Conservation (phyloP, 257 asterid species). For the Nicotiana undulata region DNA sequence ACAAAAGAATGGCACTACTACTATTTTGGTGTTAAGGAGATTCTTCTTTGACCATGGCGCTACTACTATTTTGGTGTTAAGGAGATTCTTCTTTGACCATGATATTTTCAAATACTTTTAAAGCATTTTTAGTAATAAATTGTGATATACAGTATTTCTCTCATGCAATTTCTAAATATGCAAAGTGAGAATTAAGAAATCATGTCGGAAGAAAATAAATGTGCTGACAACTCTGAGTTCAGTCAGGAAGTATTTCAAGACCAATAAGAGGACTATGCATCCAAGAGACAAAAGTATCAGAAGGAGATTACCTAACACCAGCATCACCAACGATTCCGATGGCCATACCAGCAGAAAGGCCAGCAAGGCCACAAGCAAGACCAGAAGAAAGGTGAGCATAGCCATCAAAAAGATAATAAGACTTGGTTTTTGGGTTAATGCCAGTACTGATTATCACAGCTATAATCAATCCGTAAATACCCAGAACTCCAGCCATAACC, state of each 20-base stretch:
- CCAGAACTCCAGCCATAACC: slow-evolving; percentile 70
- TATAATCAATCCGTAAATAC: slow-evolving; percentile 60
- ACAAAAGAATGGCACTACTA: background rate
- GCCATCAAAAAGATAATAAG: slow-evolving; percentile 57
- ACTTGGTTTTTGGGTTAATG: slow-evolving; percentile 62
- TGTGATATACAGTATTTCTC: background rate
- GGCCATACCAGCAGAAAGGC: slow-evolving; percentile 68
- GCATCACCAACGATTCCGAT: slow-evolving; percentile 65
- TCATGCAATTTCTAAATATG: background rate
- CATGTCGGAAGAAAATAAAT: background rate
- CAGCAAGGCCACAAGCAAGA: slow-evolving; percentile 63
- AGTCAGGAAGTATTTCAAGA: background rate
- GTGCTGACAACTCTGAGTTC: background rate
- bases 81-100: background rate
- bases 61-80: background rate
- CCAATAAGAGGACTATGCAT: background rate
- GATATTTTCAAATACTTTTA: background rate
- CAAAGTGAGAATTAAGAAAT: background rate
- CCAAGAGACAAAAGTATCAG: background rate
- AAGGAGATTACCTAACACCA: slow-evolving; percentile 42
- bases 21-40: background rate
- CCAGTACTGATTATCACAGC: slow-evolving; percentile 63
- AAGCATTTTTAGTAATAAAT: background rate
- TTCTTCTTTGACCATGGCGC: background rate
- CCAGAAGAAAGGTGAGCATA: slow-evolving; percentile 64